A percentile compares a stretch with the other conserved stretches of the same genome.
phyloP scores from a whole-genome alignment of 306 rosid species.

The Casuarina cunninghamiana region DNA sequence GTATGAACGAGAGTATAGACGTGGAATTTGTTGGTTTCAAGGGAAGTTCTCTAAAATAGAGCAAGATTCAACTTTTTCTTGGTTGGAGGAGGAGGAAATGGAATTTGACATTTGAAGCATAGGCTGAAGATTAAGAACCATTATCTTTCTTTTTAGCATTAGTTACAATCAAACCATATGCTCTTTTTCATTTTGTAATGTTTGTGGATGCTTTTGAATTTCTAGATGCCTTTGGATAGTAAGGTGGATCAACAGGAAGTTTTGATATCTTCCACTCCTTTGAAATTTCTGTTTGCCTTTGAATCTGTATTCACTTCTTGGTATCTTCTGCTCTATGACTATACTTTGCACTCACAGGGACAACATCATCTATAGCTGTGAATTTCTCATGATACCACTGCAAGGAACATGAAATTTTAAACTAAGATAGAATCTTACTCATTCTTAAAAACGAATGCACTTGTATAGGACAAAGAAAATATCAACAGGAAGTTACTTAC shows the following conservation, averaged over 20 bases:
- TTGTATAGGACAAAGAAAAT: conserved; percentile 25
- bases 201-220: too few species aligned
- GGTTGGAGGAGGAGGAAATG: too few species aligned
- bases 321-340: conserved; percentile 93
- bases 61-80: too few species aligned
- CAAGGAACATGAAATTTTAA: conserved; percentile 32
- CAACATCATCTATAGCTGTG: conserved; percentile 81
- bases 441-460: conserved; percentile 21
- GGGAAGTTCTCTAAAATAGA: too few species aligned
- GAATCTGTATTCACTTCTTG: conserved; percentile 88
- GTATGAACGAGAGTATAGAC: too few species aligned
- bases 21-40: too few species aligned
- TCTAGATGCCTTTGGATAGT: conserved; percentile 70
- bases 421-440: conserved; percentile 18
- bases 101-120: neutral
- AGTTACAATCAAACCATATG: too few species aligned
- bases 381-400: conserved; percentile 97
- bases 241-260: conserved; percentile 88
- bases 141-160: too few species aligned
- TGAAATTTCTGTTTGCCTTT: neutral
- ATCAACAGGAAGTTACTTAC: too few species aligned
- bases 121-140: neutral
- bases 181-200: too few species aligned
- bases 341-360: conserved; percentile 95
- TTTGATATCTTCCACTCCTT: conserved; percentile 37